Base-by-base conservation (phyloP, 768 basidiomycete genomes). In the Cubamyces sp. region DNA sequence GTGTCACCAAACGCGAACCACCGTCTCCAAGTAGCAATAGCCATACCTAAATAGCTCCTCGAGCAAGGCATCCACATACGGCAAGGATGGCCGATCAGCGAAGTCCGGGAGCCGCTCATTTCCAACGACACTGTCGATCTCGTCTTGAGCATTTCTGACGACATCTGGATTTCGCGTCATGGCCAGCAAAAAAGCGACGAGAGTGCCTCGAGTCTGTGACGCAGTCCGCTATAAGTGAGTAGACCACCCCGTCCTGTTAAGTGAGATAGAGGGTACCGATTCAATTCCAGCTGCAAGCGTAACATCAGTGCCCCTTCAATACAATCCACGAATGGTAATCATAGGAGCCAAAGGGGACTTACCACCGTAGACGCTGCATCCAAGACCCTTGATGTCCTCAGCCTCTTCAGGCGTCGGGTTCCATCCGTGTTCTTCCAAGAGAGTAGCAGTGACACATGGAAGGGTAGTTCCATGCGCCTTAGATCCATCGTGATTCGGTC, bases 41-140 rank as follows among this genome's bases (percentile, higher is more conserved):
- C 40, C 46, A 16, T 37, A 66, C 65, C 65, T 43, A 14, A 54
- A 55, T 0, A 78, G 70, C 59, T 81, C 80, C 28, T 76, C 71
- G 16, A 71, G 68, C 19, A 82, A 34, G 0, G 77, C 75, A 26
- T 77, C 73, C 3, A 77, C 67, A 57, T 78, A 81, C 0, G 80
- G 81, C 26, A 81, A 67, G 5, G 69, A 68, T 6, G 70, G 70
- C 21, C 76, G 69, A 60, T 82, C 81, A 19, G 67, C 64, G 60
- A 75, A 76, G 14, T 68, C 70, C 1, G 79, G 79, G 3, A 80
- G 72, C 0, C 79, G 69, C 48, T 75, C 74, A 3, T 30, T 53
- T 16, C 81, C 81, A 4, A 79, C 68, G 2, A 79, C 75, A 3
- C 66, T 54, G 60, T 81, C 79, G 0, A 81, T 71, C 62, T 82